Evolutionary conservation across 139 green algal genomes (phyloP), one percentile per base, ranked within the genome.

Genomic region (Coccomyxa sp.): DNA sequence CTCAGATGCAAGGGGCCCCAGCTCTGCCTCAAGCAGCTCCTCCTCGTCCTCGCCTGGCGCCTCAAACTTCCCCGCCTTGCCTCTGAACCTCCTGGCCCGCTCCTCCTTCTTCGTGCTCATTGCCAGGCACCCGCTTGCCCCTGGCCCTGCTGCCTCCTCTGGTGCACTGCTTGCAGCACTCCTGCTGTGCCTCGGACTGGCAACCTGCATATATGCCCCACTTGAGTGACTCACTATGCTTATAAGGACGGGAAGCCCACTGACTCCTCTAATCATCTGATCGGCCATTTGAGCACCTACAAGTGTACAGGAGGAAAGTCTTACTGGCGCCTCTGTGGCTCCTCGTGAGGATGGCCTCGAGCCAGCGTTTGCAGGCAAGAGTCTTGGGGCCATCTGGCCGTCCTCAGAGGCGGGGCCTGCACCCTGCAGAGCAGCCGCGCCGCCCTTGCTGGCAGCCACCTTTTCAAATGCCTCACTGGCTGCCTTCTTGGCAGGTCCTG

Each of bases 51-150:
- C 81, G 12, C 86, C 58, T 4, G 79, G 54, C 16, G 89, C 81
- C 78, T 96, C 90, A 78, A 95, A 94, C 85, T 93, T 92, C 70
- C 82, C 83, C 18, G 89, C 33, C 39, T 64, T 78, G 70, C 88
- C 90, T 12, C 86, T 31, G 31, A 24, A 55, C n/a, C 39, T 80
- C 8, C 76, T 79, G 5, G 81, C 86, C 5, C 92, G 84, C 24
- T 93, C 91, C 24, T 91, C 89, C 83, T 95, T 95, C 69, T 87
- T 87, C 27, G 72, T 85, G 78, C 90, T 89, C 34, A 88, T 50
- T 36, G 76, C 39, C 7, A 95, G 74, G 16, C 68, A 76, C 22
- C 38, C 40, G 14, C 35, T 78, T 36, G 39, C 73, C 2, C 8
- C 75, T 40, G 34, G 24, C 27, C 36, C 44, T 76, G 29, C 70